Base-by-base conservation (phyloP, 306 rosid species). In the Lathyrus tuberosus region DNA sequence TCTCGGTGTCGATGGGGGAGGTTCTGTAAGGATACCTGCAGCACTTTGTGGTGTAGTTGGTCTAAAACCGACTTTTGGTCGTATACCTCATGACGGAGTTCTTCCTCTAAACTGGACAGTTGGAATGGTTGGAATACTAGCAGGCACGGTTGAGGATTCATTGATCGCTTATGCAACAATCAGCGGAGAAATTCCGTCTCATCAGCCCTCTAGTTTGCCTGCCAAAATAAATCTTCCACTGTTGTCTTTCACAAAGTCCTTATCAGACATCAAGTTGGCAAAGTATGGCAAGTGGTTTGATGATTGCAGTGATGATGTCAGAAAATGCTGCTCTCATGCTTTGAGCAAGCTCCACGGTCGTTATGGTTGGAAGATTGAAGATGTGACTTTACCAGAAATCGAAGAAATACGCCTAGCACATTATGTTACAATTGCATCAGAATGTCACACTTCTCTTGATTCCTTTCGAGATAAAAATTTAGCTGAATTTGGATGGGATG, bases 1-100 rank as follows among this genome's bases (percentile, higher is more conserved):
- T 60, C 87, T 93, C 41, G 98, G 98, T 70, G 98, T 93, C 58
- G 98, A 93, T 37, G 97, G 98, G 22, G 98, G 97, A 93, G 98
- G 98, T 57, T 93, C 98, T 65, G 96, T 90, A 72, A 78, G 98
- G 69, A 80, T 93, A 84, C 98, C 97, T 26, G 98, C 98, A 46
- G 83, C 98, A 62, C 91, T 93, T 64, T 93, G 98, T 69, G 98
- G 97, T 57, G 89, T 90, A 12, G 80, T 88, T 37, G 98, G 98
- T 75, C 80, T 93, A 15, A 90, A 93, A 79, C 97, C 97, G 33
- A 93, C 94, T n/a, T 93, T 90, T 67, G 86, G 77, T 2, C 94
- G 98, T 40, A 75, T 88, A 65, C 85, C 96, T 81, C 96, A 90
- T 74, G 64, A 79, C n/a, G 96, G 98, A 51, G 93, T 93, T 75